These are phyloP conservation scores for Oryza rufipogon DNA, from an alignment of 176 grass and related monocot genomes.

Conservation along the genomic window DNA sequence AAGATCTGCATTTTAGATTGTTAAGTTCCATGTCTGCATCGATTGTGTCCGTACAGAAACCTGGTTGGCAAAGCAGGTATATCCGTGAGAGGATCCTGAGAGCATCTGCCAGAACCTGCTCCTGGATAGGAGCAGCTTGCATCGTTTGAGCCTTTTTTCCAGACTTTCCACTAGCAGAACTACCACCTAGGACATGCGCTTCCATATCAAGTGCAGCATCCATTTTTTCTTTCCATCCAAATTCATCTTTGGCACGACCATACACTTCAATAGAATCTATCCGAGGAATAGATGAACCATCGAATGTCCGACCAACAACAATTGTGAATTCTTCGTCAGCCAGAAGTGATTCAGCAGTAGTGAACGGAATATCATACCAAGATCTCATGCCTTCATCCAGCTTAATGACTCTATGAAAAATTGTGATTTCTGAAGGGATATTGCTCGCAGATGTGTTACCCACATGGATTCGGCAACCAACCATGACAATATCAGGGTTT, in stretches of 20 bases:
- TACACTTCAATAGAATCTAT: constrained; percentile 94
- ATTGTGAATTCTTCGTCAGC: constrained; percentile 94
- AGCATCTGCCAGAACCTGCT: constrained; percentile 93
- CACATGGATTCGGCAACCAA: constrained; percentile 94
- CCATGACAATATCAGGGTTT: constrained; percentile 91
- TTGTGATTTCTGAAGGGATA: constrained; percentile 83
- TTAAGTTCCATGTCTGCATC: constrained; percentile 59
- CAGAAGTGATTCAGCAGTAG: constrained; percentile 85
- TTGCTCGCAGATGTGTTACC: constrained; percentile 83
- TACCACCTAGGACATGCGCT: constrained; percentile 55
- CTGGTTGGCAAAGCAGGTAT: constrained; percentile 68
- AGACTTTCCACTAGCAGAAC: constrained; percentile 43
- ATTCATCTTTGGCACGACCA: constrained; percentile 91
- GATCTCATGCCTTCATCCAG: constrained; percentile 87
- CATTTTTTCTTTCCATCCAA: constrained; percentile 99
- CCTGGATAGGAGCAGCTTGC: constrained; percentile 75
- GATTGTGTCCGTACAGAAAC: constrained; percentile 46
- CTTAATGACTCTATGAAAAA: constrained; percentile 89
- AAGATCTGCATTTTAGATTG: constrained; percentile 69
- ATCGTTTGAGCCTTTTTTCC: constrained; percentile 52
- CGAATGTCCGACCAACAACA: constrained; percentile 70
- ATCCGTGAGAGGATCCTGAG: constrained; percentile 81
- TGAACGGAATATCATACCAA: constrained; percentile 98
- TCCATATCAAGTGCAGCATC: constrained; percentile 92
- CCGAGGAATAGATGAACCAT: constrained; percentile 72